Evolutionary conservation across 306 rosid genomes (phyloP).

Genomic region (Psophocarpus tetragonolobus): DNA sequence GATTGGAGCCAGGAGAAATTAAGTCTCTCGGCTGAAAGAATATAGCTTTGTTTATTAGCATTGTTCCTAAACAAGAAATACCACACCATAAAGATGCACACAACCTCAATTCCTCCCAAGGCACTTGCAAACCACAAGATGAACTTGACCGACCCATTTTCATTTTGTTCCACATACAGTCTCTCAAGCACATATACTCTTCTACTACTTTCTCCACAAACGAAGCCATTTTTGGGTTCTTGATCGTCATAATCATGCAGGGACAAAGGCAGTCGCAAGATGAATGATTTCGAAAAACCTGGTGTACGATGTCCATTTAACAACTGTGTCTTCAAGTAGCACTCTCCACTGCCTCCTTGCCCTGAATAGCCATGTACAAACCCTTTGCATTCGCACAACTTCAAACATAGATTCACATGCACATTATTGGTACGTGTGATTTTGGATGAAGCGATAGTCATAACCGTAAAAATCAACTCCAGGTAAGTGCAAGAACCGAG

Average conservation of each 20-base stretch:
- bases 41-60: background rate
- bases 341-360: background rate
- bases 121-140: slow-evolving; percentile 25
- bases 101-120: slow-evolving; percentile 19
- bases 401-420: background rate
- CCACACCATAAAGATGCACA: slow-evolving; percentile 14
- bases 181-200: background rate
- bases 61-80: slow-evolving; percentile 17
- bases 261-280: background rate
- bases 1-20: too few species aligned
- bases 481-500: background rate
- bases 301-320: background rate
- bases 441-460: background rate
- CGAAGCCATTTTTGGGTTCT: background rate
- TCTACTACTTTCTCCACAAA: background rate
- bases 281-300: background rate
- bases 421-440: slow-evolving; percentile 9
- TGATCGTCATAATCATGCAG: background rate
- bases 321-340: slow-evolving; percentile 22
- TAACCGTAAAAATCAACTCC: slow-evolving; percentile 17
- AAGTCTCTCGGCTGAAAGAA: slow-evolving; percentile 2
- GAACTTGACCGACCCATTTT: slow-evolving; percentile 15
- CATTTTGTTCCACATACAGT: background rate
- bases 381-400: background rate
- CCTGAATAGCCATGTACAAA: background rate